Evolutionary conservation across 768 basidiomycete genomes (phyloP).

Genomic region (Nidula microcarpa): DNA sequence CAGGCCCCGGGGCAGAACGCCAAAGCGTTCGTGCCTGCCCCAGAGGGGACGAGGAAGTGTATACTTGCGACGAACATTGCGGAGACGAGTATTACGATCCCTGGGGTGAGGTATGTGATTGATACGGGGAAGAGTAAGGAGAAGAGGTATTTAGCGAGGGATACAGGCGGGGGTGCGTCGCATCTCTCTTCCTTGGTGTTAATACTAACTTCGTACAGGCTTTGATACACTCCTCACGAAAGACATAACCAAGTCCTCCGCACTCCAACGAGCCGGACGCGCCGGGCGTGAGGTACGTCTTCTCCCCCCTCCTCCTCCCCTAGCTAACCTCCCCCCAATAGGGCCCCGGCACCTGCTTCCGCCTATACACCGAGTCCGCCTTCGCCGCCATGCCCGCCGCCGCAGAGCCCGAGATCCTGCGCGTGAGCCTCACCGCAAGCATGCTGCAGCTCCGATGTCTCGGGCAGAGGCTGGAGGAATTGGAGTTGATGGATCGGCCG

Average conservation of each 20-base stretch:
- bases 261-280: conserved; percentile 92
- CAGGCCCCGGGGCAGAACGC: conserved; percentile 76
- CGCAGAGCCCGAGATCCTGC: conserved; percentile 85
- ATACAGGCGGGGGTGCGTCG: conserved; percentile 59
- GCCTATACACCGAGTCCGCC: conserved; percentile 84
- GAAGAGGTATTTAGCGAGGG: conserved; percentile 75
- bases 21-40: conserved; percentile 69
- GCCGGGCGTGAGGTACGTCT: conserved; percentile 84
- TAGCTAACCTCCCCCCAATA: conserved; percentile 17
- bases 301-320: neutral
- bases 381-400: conserved; percentile 65
- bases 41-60: conserved; percentile 76
- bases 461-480: conserved; percentile 71
- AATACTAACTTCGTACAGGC: conserved; percentile 38
- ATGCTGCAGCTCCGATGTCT: conserved; percentile 85
- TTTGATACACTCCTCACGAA: conserved; percentile 84
- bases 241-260: conserved; percentile 86
- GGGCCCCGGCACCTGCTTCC: conserved; percentile 85
- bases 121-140: conserved; percentile 97
- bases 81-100: conserved; percentile 97
- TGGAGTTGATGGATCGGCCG: conserved; percentile 90
- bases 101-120: conserved; percentile 92
- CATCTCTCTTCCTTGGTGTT: neutral
- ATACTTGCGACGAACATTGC: conserved; percentile 98
- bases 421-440: conserved; percentile 80